Evolutionary conservation across 2,329 filamentous ascomycete species (phyloP).

Genomic region (Pseudofabraea citricarpa): DNA sequence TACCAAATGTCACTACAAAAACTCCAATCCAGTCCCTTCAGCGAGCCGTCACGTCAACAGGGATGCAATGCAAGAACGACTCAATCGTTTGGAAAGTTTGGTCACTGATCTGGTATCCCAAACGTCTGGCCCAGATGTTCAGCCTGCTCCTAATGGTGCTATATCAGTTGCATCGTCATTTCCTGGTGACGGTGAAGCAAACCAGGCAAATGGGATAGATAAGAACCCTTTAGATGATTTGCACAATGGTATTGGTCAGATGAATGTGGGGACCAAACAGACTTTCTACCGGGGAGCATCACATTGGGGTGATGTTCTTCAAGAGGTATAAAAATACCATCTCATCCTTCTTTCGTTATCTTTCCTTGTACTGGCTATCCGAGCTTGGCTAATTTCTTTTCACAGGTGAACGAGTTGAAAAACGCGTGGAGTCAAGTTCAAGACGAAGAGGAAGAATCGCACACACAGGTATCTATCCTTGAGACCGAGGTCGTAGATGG

Average conservation of each 20-base stretch:
- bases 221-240: slow-evolving; percentile 49
- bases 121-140: slow-evolving; percentile 38
- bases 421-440: slow-evolving; percentile 77
- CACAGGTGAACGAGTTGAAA: slow-evolving; percentile 16
- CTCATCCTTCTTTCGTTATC: not conserved
- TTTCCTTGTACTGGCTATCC: not conserved
- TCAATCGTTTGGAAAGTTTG: slow-evolving; percentile 28
- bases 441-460: slow-evolving; percentile 66
- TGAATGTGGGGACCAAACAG: slow-evolving; percentile 68
- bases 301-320: slow-evolving; percentile 74
- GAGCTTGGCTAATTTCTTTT: not conserved
- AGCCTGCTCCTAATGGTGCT: not conserved
- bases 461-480: slow-evolving; percentile 60
- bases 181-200: slow-evolving; percentile 51
- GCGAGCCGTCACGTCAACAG: slow-evolving; percentile 73
- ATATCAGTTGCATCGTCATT: slow-evolving; percentile 47
- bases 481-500: slow-evolving; percentile 41
- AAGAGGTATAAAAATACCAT: slow-evolving; percentile 44
- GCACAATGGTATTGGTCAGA: slow-evolving; percentile 63
- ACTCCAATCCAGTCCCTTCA: slow-evolving; percentile 59
- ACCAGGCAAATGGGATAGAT: not conserved
- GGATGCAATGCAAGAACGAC: slow-evolving; percentile 66
- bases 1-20: slow-evolving; percentile 67
- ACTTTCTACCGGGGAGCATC: slow-evolving; percentile 76
- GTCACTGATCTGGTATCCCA: slow-evolving; percentile 44